Conservation (phyloP, 208 protist genomes). For the Leishmania martiniquensis region DNA sequence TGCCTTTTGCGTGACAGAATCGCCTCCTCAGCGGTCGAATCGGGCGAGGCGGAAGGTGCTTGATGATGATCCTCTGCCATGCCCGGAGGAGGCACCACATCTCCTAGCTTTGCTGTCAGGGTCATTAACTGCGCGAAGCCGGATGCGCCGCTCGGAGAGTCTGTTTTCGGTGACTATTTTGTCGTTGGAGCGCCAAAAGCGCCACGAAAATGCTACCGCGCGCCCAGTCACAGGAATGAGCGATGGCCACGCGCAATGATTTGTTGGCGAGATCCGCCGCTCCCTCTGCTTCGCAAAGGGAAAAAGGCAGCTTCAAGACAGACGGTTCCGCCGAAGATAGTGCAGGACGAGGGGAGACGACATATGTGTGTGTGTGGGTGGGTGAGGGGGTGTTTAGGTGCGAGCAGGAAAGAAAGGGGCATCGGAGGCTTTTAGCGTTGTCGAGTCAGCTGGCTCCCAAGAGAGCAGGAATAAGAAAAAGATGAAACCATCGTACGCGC, state of each 20-base stretch:
- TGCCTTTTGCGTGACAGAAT: conserved; percentile 48
- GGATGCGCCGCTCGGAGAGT: neutral
- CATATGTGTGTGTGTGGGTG: neutral
- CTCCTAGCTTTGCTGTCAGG: neutral
- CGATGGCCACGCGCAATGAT: neutral
- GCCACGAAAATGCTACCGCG: neutral
- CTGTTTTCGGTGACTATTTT: neutral
- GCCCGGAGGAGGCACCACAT: neutral
- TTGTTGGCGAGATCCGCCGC: neutral
- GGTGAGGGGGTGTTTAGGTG: neutral
- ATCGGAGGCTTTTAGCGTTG: neutral
- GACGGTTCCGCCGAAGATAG: too few relatives aligned
- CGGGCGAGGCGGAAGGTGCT: neutral
- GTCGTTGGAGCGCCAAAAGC: neutral
- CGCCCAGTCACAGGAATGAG: neutral
- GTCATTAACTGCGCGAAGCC: neutral
- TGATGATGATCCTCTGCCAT: neutral
- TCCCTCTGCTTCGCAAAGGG: neutral
- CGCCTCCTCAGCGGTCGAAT: neutral
- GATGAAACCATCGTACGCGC: too few relatives aligned
- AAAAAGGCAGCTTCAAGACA: neutral
- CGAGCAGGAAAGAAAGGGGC: neutral
- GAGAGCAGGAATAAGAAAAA: too few relatives aligned
- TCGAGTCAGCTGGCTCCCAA: too few relatives aligned
- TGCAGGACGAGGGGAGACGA: too few relatives aligned